Evolutionary conservation across 2,329 filamentous ascomycete genomes (phyloP).

Genomic region (Pyrenophora tritici-repentis): DNA sequence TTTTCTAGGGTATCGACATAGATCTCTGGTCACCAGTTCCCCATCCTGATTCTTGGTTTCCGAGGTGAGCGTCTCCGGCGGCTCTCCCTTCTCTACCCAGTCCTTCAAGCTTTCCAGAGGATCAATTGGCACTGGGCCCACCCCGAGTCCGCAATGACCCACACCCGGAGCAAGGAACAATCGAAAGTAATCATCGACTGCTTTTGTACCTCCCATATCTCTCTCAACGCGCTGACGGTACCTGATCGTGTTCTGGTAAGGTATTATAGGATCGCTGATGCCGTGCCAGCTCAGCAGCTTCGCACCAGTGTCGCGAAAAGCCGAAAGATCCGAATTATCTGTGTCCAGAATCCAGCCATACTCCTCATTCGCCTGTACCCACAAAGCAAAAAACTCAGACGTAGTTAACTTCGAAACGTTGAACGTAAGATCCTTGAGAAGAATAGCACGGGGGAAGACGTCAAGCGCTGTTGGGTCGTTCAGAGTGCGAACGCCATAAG

Average conservation of each 20-base stretch:
- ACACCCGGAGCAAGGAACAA: slow-evolving; percentile 31
- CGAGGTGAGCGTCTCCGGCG: slow-evolving; percentile 17
- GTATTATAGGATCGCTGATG: not conserved
- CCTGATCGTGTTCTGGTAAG: too few relatives aligned
- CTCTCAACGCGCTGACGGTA: too few relatives aligned
- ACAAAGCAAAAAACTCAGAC: not conserved
- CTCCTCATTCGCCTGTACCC: slow-evolving; percentile 4
- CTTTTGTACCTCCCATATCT: too few relatives aligned
- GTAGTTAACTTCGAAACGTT: not conserved
- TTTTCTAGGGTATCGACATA: slow-evolving; percentile 25
- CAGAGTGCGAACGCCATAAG: not conserved
- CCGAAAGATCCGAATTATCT: slow-evolving; percentile 23
- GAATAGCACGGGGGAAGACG: slow-evolving; percentile 21
- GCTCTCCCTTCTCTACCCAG: slow-evolving; percentile 35
- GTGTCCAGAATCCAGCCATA: slow-evolving; percentile 22
- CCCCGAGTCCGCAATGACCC: slow-evolving; percentile 26
- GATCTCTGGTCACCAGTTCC: slow-evolving; percentile 15
- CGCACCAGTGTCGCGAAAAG: slow-evolving; percentile 21
- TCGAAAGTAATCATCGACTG: slow-evolving; percentile 28
- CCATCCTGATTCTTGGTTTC: not conserved
- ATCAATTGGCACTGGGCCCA: slow-evolving; percentile 34
- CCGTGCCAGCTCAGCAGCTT: slow-evolving; percentile 38
- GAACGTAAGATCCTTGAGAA: slow-evolving; percentile 1
- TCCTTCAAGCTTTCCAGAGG: slow-evolving; percentile 35
- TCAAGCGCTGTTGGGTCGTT: slow-evolving; percentile 4